Percentiles rank a stretch among this genome's conserved stretches.
Evolutionary conservation across 2,329 filamentous ascomycete genomes (phyloP).

Genomic region (Rachicladosporium sp.): DNA sequence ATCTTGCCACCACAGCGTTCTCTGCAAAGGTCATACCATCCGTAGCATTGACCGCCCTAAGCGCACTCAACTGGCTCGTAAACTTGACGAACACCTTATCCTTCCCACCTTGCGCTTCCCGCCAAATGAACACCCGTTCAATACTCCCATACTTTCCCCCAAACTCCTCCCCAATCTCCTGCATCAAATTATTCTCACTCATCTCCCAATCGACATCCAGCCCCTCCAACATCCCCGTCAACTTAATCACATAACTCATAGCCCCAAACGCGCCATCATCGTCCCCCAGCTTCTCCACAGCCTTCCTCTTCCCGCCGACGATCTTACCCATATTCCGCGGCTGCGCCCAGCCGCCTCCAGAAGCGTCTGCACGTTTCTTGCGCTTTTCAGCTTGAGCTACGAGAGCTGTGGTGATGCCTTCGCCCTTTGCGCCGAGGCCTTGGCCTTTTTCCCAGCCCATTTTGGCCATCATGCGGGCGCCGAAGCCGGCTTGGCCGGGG

Average conservation of each 20-base stretch:
- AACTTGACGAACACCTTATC: slow-evolving; percentile 80
- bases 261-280: slow-evolving; percentile 28
- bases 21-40: slow-evolving; percentile 82
- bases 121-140: slow-evolving; percentile 41
- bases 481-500: slow-evolving; percentile 75
- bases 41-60: slow-evolving; percentile 83
- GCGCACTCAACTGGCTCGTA: slow-evolving; percentile 67
- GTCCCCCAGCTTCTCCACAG: slow-evolving; percentile 20
- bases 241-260: slow-evolving; percentile 72
- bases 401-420: slow-evolving; percentile 75
- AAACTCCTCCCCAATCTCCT: slow-evolving; percentile 94
- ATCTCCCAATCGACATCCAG: slow-evolving; percentile 74
- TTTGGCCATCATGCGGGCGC: slow-evolving; percentile 77
- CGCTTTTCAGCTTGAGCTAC: slow-evolving; percentile 76
- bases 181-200: slow-evolving; percentile 56
- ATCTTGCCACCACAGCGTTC: slow-evolving; percentile 68
- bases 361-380: slow-evolving; percentile 64
- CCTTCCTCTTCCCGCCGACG: slow-evolving; percentile 57
- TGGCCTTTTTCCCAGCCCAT: slow-evolving; percentile 86
- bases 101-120: slow-evolving; percentile 31
- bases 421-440: slow-evolving; percentile 69
- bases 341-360: slow-evolving; percentile 65
- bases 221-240: slow-evolving; percentile 75
- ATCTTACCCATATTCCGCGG: slow-evolving; percentile 63
- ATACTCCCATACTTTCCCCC: slow-evolving; percentile 50